These are phyloP conservation scores for Ceratobasidium sp. DNA, from an alignment of 1,284 basidiomycete genomes.

Conservation along the genomic window DNA sequence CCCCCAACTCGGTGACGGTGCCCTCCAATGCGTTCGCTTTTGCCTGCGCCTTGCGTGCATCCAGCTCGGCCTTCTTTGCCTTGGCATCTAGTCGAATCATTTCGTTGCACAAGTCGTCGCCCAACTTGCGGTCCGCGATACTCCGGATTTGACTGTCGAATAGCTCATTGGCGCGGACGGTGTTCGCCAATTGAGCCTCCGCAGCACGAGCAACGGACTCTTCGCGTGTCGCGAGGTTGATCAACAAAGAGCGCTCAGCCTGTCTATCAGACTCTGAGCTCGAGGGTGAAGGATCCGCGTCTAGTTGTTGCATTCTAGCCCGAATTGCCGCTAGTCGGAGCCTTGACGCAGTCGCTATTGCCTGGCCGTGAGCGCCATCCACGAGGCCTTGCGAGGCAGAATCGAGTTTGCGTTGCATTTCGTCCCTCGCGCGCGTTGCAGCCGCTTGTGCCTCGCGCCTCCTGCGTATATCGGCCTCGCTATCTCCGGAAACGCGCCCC, in stretches of 20 bases:
- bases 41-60: constrained; percentile 70
- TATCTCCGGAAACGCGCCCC: constrained; percentile 67
- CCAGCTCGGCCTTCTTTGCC: constrained; percentile 73
- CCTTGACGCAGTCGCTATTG: constrained; percentile 66
- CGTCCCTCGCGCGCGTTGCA: constrained; percentile 70
- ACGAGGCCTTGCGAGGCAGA: constrained; percentile 71
- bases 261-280: constrained; percentile 65
- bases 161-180: constrained; percentile 77
- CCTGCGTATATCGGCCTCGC: constrained; percentile 66
- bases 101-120: constrained; percentile 75
- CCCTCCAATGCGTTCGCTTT: constrained; percentile 71
- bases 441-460: constrained; percentile 70
- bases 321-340: constrained; percentile 68
- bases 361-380: constrained; percentile 79
- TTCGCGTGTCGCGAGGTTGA: constrained; percentile 71
- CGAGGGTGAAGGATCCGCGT: constrained; percentile 51
- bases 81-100: constrained; percentile 76
- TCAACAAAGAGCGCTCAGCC: constrained; percentile 75
- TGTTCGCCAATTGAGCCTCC: constrained; percentile 66
- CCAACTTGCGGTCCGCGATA: constrained; percentile 77
- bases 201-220: constrained; percentile 69
- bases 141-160: constrained; percentile 84
- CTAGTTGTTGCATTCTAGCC: constrained; percentile 70
- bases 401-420: constrained; percentile 71
- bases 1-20: constrained; percentile 69